phyloP scores from a whole-genome alignment of 345 rosid genomes.

The Syzygium oleosum region DNA sequence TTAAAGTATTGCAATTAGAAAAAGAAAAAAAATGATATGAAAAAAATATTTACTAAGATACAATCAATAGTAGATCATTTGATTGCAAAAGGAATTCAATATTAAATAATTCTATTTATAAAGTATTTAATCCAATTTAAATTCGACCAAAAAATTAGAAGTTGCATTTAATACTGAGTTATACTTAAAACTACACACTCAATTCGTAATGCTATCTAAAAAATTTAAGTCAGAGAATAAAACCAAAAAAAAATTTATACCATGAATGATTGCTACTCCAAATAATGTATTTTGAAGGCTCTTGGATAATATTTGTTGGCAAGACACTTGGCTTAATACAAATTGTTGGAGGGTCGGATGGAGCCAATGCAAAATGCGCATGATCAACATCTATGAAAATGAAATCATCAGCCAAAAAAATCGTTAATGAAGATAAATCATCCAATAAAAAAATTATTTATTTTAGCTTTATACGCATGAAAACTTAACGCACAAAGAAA shows the following conservation, averaged over 20 bases:
- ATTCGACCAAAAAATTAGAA: neutral
- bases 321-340: neutral
- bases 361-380: neutral
- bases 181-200: neutral
- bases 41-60: neutral
- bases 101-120: neutral
- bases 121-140: neutral
- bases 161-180: neutral
- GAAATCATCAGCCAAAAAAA: neutral
- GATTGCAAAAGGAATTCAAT: neutral
- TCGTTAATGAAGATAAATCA: too few relatives aligned
- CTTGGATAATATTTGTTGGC: neutral
- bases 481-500: too few relatives aligned
- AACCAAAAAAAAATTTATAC: neutral
- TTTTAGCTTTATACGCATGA: too few relatives aligned
- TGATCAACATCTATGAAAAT: neutral
- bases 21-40: neutral
- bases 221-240: neutral
- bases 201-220: neutral
- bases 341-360: neutral
- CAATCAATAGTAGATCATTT: neutral
- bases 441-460: neutral
- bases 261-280: neutral
- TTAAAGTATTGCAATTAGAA: neutral
- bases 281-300: neutral